A percentile compares a stretch with the other conserved stretches of the same genome.
Conservation (phyloP, 2,329 filamentous ascomycete genomes). For the Xylariaceae sp. region DNA sequence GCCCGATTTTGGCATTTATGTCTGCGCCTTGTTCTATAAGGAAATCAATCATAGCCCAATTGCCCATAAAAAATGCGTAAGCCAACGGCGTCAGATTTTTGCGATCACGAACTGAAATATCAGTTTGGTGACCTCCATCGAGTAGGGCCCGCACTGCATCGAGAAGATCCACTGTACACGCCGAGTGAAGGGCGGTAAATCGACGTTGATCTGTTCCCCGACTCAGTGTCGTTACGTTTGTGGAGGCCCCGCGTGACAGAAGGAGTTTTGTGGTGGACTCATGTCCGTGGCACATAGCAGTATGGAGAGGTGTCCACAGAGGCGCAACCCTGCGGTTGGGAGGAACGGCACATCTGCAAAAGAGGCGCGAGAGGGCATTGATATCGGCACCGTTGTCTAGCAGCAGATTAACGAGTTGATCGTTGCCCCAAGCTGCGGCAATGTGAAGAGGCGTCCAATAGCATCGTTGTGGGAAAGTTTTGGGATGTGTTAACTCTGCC, state of each 20-base stretch:
- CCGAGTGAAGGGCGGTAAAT: conserved; percentile 24
- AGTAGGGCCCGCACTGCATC: conserved; percentile 15
- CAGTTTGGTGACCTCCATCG: conserved; percentile 18
- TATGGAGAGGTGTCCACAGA: conserved; percentile 25
- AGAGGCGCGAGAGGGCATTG: conserved; percentile 17
- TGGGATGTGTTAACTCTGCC: no score
- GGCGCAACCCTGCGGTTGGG: neutral
- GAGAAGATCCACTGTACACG: conserved; percentile 12
- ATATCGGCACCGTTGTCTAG: conserved; percentile 23
- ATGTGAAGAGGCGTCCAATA: conserved; percentile 27
- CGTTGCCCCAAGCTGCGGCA: conserved; percentile 20
- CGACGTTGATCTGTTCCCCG: neutral
- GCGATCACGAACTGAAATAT: conserved; percentile 19
- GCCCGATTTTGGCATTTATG: conserved; percentile 14
- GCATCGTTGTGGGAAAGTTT: conserved; percentile 3
- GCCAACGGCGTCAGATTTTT: conserved; percentile 15
- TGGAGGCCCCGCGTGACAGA: conserved; percentile 23
- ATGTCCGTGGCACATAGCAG: conserved; percentile 22
- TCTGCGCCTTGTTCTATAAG: conserved; percentile 21
- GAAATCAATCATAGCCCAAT: conserved; percentile 21
- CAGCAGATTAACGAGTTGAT: conserved; percentile 22
- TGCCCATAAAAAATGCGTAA: conserved; percentile 21
- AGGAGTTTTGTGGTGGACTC: conserved; percentile 21
- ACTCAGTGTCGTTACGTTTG: conserved; percentile 11
- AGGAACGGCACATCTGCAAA: conserved; percentile 19